Conservation (phyloP, 2,329 filamentous ascomycete species). For the Microsporum audouinii region DNA sequence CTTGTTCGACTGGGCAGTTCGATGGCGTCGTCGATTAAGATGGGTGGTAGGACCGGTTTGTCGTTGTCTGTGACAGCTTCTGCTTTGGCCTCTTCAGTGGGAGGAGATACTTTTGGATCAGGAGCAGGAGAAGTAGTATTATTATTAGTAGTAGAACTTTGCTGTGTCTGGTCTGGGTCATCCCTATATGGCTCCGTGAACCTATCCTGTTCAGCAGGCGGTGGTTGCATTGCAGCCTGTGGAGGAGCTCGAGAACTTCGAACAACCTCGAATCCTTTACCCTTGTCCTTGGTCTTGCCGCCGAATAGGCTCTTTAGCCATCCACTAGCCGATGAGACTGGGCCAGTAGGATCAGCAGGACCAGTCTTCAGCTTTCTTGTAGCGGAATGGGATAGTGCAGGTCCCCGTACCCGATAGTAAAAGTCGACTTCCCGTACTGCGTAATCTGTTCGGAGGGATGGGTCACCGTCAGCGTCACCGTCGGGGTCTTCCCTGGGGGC, state of each 20-base stretch:
- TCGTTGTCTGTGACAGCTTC: conserved; percentile 15
- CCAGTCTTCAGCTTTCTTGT: conserved; percentile 84
- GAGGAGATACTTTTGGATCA: conserved; percentile 9
- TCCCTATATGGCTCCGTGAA: conserved; percentile 55
- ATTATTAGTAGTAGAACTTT: conserved; percentile 9
- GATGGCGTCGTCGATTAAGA: conserved; percentile 49
- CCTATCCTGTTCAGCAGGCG: conserved; percentile 36
- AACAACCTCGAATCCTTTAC: conserved; percentile 94
- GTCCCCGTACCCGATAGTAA: conserved; percentile 86
- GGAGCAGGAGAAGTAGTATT: background rate
- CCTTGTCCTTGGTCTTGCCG: conserved; percentile 83
- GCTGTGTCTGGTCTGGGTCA: conserved; percentile 32
- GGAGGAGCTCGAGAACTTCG: conserved; percentile 61
- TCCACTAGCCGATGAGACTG: conserved; percentile 75
- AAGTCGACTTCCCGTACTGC: conserved; percentile 91
- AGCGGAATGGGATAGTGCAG: conserved; percentile 69
- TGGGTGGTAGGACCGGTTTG: conserved; percentile 48
- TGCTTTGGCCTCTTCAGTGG: background rate
- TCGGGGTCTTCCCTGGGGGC: conserved; percentile 45
- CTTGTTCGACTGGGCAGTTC: conserved; percentile 53
- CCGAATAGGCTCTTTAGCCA: conserved; percentile 75
- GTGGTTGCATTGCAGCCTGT: background rate
- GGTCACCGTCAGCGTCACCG: conserved; percentile 34
- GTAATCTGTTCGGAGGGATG: conserved; percentile 58
- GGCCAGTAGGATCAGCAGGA: conserved; percentile 85